Conservation (phyloP, 1,139 yeast species). For the Petasospora fabianii region DNA sequence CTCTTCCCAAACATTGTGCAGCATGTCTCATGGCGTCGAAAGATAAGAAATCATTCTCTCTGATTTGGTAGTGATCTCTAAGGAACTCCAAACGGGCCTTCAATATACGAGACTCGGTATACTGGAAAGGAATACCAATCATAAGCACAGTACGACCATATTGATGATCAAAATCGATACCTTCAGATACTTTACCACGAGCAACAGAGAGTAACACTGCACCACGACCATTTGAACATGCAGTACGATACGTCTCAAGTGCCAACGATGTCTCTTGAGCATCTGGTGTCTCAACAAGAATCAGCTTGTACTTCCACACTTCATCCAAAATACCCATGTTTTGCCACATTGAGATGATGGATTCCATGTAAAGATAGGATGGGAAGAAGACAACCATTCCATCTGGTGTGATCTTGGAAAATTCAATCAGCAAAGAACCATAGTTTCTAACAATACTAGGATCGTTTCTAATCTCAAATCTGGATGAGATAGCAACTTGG, state of each 20-base stretch:
- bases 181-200: conserved; percentile 98
- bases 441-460: conserved; percentile 97
- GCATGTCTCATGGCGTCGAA: conserved; percentile 99
- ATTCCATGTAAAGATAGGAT: conserved; percentile 94
- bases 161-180: conserved; percentile 98
- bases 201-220: conserved; percentile 96
- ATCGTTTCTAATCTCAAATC: conserved; percentile 95
- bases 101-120: conserved; percentile 91
- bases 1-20: conserved; percentile 97
- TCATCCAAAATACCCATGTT: conserved; percentile 96
- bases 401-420: conserved; percentile 93
- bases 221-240: conserved; percentile 96
- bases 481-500: conserved; percentile 92
- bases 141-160: conserved; percentile 95
- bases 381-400: conserved; percentile 98
- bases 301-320: conserved; percentile 95
- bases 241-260: conserved; percentile 89
- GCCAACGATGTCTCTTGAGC: conserved; percentile 98
- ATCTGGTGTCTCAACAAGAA: conserved; percentile 98
- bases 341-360: conserved; percentile 98
- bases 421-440: conserved; percentile 88
- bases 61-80: conserved; percentile 86
- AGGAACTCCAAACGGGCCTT: conserved; percentile 92
- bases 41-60: conserved; percentile 90
- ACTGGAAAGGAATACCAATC: conserved; percentile 99